Base-by-base conservation (phyloP, 176 grass and related monocot genomes). In the Oryza meyeriana region DNA sequence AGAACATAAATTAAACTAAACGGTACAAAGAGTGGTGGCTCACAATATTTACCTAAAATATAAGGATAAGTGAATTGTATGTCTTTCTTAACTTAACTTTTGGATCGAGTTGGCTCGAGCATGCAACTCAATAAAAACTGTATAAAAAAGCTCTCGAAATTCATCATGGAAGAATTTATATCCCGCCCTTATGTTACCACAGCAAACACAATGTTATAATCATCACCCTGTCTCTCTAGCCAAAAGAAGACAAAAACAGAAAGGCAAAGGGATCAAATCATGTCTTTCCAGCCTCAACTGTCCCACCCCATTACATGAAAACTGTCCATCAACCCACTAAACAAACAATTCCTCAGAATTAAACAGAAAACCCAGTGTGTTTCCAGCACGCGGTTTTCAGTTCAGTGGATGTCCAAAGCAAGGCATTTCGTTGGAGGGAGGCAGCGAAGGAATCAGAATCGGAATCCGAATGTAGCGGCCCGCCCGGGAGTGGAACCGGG, bases 401-500 rank as follows among this genome's bases (percentile, higher is more conserved):
- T 58, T 77, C 5, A 20, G 55, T 71, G 87, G 30, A 50, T 64
- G 30, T 68, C 42, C 27, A 58, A 80, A 62, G 64, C 61, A 76
- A 32, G 36, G 29, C 24, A n/a, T 64, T 64, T 52, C 48, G 8
- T 31, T 8, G 32, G 18, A 39, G 47, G 33, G 24, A 62, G 61
- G 66, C 58, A 38, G 30, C 12, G 22, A 10, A 28, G 10, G 87
- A 85, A 85, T 69, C 40, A 4, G 77, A 89, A 89, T 63, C 64
- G 0, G 88, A 72, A 89, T 77, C 83, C 1, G 65, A 57, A 66
- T 65, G 58, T 22, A 14, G 42, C 42, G 42, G 42, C 13, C n/a
- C 39, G 52, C 17, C 47, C 42, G 40, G 34, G 13, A 34, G 73
- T 62, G 10, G 79, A 64, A 24, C 28, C 58, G 83, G 83, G 16